phyloP scores from a whole-genome alignment of 2,329 filamentous ascomycete species.

The Leptographium radiaticola region DNA sequence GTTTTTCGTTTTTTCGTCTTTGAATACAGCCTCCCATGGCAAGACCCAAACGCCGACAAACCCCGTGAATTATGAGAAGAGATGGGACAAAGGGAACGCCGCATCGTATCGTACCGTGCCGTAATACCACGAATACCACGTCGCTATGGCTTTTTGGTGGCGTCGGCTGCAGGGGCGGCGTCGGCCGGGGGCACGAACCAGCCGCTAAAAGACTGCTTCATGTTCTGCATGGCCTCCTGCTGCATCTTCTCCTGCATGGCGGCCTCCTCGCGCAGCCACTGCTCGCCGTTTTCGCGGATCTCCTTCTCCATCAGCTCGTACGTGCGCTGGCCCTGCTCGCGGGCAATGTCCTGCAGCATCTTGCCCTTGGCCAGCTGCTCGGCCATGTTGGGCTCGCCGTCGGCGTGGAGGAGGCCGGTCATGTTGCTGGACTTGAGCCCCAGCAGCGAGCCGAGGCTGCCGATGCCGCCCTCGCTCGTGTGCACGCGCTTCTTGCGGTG shows the following conservation, averaged over 20 bases:
- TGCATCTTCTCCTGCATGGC: constrained; percentile 77
- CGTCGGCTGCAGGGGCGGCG: neutral
- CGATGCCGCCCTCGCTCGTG: constrained; percentile 41
- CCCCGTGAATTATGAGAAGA: neutral
- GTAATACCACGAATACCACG: neutral
- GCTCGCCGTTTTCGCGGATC: constrained; percentile 84
- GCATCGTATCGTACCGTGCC: neutral
- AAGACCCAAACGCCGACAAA: neutral
- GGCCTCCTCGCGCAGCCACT: constrained; percentile 91
- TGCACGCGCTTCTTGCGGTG: constrained; percentile 51
- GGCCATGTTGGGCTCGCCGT: constrained; percentile 56
- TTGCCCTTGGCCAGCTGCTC: constrained; percentile 85
- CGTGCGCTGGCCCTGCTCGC: constrained; percentile 80
- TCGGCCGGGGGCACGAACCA: constrained; percentile 26
- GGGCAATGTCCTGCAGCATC: constrained; percentile 90
- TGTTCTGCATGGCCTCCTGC: constrained; percentile 82
- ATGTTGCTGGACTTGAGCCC: constrained; percentile 62
- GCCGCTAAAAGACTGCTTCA: constrained; percentile 66
- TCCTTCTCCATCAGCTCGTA: constrained; percentile 84
- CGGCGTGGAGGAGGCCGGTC: constrained; percentile 44
- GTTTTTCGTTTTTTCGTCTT: neutral
- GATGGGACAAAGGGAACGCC: neutral
- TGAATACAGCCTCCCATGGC: neutral
- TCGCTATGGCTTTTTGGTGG: neutral
- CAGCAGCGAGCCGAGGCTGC: constrained; percentile 56